Base-by-base conservation (phyloP, 345 rosid species). In the Boechera stricta region DNA sequence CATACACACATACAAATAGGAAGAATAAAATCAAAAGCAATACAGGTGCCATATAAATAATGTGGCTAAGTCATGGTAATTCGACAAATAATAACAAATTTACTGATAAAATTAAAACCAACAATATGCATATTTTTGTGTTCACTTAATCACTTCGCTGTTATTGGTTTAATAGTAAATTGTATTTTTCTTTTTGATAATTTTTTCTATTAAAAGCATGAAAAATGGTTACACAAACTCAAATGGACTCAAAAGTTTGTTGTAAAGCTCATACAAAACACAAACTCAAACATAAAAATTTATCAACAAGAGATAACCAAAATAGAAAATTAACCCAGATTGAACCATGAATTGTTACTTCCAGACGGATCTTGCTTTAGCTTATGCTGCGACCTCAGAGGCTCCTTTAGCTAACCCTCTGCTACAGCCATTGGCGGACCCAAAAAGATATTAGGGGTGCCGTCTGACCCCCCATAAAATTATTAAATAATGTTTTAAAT, bases 1-100 rank as follows among this genome's bases (percentile, higher is more conserved):
- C 42, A 24, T 24, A 11, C 21, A 48, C 47, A 51, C 3, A 5
- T 49, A 6, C n/a, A 9, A 42, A 42, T 41, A 63, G 13, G 24
- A 24, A 72, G 32, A 61, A 72, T 35, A 5, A 72, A 18, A 70
- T 56, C 24, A 38, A 45, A 71, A 45, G 47, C n/a, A 33, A 45
- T 11, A 38, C 11, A 62, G 2, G 12, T 41, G 51, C 41, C 21
- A 6, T 12, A n/a, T 69, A 56, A 29, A 55, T 5, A 15, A 41
- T 10, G 33, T 59, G 12, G 29, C 11, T 26, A 42, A 63, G 36
- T 13, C 54, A 64, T 63, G 21, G 35, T 32, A 63, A 3, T 63
- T 63, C 12, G 67, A 42, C 32, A 41, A 63, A 42, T 6, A 24
- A 62, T 41, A 21, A 26, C 51, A 39, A 1, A 1, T 5, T 35